Conservation (phyloP, 148 eudicot genomes). For the Rhododendron simsii region DNA sequence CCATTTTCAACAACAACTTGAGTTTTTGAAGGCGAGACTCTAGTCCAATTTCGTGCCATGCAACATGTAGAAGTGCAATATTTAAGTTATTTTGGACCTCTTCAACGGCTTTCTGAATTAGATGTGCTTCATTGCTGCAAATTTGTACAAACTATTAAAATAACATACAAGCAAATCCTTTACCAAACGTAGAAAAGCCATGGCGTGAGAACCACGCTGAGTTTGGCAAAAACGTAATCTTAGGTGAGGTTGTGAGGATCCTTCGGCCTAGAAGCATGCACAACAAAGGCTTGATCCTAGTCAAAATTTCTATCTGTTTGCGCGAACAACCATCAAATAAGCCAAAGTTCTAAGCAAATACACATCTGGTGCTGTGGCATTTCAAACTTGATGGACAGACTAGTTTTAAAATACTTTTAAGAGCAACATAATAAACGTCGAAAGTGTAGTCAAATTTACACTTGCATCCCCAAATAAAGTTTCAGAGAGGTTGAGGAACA, state of each 20-base stretch:
- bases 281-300: neutral
- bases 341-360: neutral
- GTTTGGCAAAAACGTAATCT: neutral
- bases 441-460: neutral
- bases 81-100: neutral
- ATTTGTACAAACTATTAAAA: too few species aligned
- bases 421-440: neutral
- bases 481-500: neutral
- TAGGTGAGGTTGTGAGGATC: neutral
- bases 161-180: too few species aligned
- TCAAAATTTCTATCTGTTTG: neutral
- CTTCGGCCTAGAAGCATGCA: neutral
- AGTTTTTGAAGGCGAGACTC: constrained; percentile 1
- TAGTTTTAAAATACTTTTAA: neutral
- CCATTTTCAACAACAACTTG: neutral
- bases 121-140: neutral
- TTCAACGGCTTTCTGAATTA: neutral
- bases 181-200: neutral
- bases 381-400: neutral
- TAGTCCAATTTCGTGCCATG: constrained; percentile 7
- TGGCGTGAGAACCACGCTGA: neutral
- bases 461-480: neutral
- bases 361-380: neutral
- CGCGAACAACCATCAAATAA: neutral
- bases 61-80: neutral